A percentile compares a stretch with the other conserved stretches of the same genome.
These are phyloP conservation scores for Diplocarpon rosae DNA, from an alignment of 2,329 filamentous ascomycete species.

Conservation along the genomic window DNA sequence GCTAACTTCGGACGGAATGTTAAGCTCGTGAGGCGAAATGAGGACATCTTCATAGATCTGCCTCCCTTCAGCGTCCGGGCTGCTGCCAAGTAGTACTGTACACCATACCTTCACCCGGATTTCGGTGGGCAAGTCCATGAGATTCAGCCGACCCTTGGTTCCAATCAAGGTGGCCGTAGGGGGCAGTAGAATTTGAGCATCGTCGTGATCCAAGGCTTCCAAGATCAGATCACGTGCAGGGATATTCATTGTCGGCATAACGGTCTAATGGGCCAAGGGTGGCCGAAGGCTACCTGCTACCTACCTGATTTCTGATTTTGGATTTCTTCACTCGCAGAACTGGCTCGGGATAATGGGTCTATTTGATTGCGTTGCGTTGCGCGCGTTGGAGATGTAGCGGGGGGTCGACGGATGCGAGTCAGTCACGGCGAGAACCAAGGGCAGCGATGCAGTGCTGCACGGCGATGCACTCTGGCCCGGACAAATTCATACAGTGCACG, in stretches of 20 bases:
- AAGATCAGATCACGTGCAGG: not conserved
- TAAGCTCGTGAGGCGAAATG: slow-evolving; percentile 9
- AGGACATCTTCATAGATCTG: slow-evolving; percentile 18
- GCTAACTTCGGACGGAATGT: slow-evolving; percentile 2
- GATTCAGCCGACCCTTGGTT: slow-evolving; percentile 13
- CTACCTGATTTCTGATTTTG: no score
- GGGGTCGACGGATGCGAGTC: no score
- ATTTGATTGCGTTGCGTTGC: no score
- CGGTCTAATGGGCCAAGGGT: not conserved
- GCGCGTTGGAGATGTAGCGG: no score
- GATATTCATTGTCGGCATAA: not conserved
- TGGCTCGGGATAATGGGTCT: no score
- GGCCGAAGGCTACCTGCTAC: not conserved
- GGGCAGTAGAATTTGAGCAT: slow-evolving; percentile 1
- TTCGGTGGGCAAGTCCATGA: slow-evolving; percentile 25
- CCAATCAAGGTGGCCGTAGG: slow-evolving; percentile 6
- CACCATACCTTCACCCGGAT: slow-evolving; percentile 22
- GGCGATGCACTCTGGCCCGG: no score
- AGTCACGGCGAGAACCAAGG: no score
- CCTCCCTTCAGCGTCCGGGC: no score
- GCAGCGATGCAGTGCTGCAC: no score
- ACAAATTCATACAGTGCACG: no score
- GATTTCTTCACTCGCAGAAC: no score
- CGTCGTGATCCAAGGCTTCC: not conserved
- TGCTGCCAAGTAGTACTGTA: not conserved